Conservation (phyloP, 2,329 filamentous ascomycete genomes). For the Ophiocordyceps camponoti-saundersi region DNA sequence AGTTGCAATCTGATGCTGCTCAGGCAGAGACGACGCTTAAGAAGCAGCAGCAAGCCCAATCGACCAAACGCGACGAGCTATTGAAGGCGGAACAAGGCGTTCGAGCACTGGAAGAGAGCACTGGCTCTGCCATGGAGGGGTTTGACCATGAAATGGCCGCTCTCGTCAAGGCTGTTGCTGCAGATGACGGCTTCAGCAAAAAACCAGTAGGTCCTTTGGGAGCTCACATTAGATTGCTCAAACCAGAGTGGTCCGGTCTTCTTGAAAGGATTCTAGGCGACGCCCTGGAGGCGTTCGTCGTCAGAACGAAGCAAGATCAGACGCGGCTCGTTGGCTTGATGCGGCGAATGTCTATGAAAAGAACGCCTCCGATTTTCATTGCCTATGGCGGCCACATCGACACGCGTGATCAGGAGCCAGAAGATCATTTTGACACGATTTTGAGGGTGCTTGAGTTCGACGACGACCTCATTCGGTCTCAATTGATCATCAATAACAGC, state of each 20-base stretch:
- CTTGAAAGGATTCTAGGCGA: conserved; percentile 63
- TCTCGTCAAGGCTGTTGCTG: conserved; percentile 51
- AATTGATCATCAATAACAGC: conserved; percentile 63
- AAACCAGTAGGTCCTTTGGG: conserved; percentile 77
- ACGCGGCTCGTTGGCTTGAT: conserved; percentile 50
- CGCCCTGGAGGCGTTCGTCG: conserved; percentile 61
- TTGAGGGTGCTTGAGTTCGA: conserved; percentile 70
- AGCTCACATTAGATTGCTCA: conserved; percentile 54
- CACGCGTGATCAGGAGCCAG: conserved; percentile 46
- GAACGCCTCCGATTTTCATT: conserved; percentile 19
- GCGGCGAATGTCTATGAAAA: conserved; percentile 37
- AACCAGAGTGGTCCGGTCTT: conserved; percentile 69
- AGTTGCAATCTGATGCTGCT: conserved; percentile 14
- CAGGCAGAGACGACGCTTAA: conserved; percentile 14
- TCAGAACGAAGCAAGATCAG: conserved; percentile 62
- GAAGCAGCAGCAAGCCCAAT: conserved; percentile 14
- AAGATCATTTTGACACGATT: conserved; percentile 55
- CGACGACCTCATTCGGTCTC: conserved; percentile 58
- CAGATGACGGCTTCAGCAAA: conserved; percentile 49
- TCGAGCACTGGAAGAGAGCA: conserved; percentile 34
- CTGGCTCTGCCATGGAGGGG: conserved; percentile 42
- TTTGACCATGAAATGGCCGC: conserved; percentile 46
- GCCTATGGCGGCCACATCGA: conserved; percentile 18
- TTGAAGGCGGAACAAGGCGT: conserved; percentile 25
- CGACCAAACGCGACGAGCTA: conserved; percentile 36